Percentiles rank a stretch among this genome's conserved stretches.
phyloP scores from a whole-genome alignment of 2,329 filamentous ascomycete genomes.

The Aspergillus floridensis region DNA sequence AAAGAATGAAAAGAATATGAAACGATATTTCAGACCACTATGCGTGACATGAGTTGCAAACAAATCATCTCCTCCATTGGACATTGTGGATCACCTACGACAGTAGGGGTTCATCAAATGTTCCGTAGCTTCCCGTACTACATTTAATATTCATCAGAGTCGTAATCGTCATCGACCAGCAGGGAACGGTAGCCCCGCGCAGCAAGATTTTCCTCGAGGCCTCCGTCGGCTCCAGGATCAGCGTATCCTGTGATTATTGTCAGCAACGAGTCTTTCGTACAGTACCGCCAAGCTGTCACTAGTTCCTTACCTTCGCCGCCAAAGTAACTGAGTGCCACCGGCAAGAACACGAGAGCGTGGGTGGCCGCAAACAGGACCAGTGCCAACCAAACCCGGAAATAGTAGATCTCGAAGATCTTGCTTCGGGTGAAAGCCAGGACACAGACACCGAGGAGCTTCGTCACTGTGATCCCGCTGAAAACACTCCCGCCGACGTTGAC shows the following conservation, averaged over 20 bases:
- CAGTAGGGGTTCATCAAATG: neutral
- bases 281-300: neutral
- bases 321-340: slow-evolving; percentile 79
- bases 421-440: slow-evolving; percentile 92
- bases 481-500: slow-evolving; percentile 94
- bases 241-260: slow-evolving; percentile 62
- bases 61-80: neutral
- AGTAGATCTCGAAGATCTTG: slow-evolving; percentile 99
- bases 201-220: slow-evolving; percentile 83
- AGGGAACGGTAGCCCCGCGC: slow-evolving; percentile 74
- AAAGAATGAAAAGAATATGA: too few relatives aligned
- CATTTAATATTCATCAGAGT: slow-evolving; percentile 63
- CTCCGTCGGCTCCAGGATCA: slow-evolving; percentile 82
- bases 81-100: neutral
- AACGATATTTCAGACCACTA: neutral
- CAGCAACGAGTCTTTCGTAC: slow-evolving; percentile 6
- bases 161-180: slow-evolving; percentile 70
- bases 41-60: neutral
- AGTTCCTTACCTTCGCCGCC: slow-evolving; percentile 68
- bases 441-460: slow-evolving; percentile 86
- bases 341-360: slow-evolving; percentile 87
- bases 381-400: slow-evolving; percentile 94
- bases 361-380: slow-evolving; percentile 84
- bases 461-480: slow-evolving; percentile 93
- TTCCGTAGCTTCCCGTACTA: neutral